A percentile compares a stretch with the other conserved stretches of the same genome.
Conservation (phyloP, 768 basidiomycete species). For the Dentipellis sp. region DNA sequence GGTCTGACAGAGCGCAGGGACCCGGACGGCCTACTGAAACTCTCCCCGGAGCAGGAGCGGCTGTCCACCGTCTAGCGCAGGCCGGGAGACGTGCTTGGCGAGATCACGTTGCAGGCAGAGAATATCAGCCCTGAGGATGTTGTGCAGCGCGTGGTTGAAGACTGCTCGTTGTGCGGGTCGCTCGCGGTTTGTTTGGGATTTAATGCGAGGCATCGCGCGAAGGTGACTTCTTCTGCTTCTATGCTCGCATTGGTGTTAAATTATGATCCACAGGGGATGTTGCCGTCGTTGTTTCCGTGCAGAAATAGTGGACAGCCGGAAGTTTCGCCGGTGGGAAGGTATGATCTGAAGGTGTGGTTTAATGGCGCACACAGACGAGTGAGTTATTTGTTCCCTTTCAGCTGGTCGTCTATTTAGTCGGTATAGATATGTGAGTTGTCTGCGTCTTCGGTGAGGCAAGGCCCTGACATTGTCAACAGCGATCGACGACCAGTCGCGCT, state of each 20-base stretch:
- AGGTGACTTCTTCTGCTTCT: slow-evolving; percentile 25
- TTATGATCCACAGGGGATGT: slow-evolving; percentile 9
- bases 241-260: neutral
- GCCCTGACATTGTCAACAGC: slow-evolving; percentile 29
- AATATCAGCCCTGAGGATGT: slow-evolving; percentile 51
- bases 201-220: slow-evolving; percentile 42
- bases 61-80: slow-evolving; percentile 17
- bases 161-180: slow-evolving; percentile 87
- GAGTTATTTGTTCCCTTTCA: slow-evolving; percentile 18
- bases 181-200: slow-evolving; percentile 77
- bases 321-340: slow-evolving; percentile 19
- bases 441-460: slow-evolving; percentile 12
- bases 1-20: slow-evolving; percentile 3
- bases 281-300: slow-evolving; percentile 16
- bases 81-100: slow-evolving; percentile 6
- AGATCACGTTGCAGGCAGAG: slow-evolving; percentile 10
- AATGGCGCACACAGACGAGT: slow-evolving; percentile 39
- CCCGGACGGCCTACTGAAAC: slow-evolving; percentile 8
- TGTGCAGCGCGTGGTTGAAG: slow-evolving; percentile 73
- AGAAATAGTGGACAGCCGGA: slow-evolving; percentile 5
- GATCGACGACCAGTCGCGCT: slow-evolving; percentile 65
- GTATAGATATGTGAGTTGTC: slow-evolving; percentile 48
- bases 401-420: slow-evolving; percentile 27
- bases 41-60: slow-evolving; percentile 9
- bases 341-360: slow-evolving; percentile 29